phyloP scores from a whole-genome alignment of 441 rosid species.

The Geranium incanum region DNA sequence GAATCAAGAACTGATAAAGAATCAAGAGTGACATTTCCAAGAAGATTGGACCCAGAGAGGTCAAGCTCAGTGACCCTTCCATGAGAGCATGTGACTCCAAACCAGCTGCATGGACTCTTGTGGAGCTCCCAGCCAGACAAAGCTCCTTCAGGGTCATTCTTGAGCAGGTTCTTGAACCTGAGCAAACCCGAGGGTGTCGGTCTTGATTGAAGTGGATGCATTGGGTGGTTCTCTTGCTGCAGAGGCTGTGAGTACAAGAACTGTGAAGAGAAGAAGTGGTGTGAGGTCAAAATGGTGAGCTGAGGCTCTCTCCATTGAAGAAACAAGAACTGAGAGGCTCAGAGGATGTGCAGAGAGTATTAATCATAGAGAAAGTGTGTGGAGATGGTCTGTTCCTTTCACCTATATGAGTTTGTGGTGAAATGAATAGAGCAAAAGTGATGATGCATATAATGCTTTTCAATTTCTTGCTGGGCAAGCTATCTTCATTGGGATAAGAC shows the following conservation, averaged over 20 bases:
- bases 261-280: constrained; percentile 23
- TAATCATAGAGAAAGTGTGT: too few species aligned
- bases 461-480: not conserved
- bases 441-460: not conserved
- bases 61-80: constrained; percentile 67
- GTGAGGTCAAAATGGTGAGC: not conserved
- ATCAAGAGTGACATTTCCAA: constrained; percentile 46
- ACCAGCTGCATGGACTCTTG: constrained; percentile 56
- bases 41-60: constrained; percentile 49
- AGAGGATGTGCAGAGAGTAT: too few species aligned
- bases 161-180: constrained; percentile 58
- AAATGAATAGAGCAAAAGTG: too few species aligned
- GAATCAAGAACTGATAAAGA: constrained; percentile 52
- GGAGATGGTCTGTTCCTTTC: too few species aligned
- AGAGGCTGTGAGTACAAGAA: constrained; percentile 27
- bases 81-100: constrained; percentile 62
- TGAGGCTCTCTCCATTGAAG: constrained; percentile 45
- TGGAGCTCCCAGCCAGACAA: constrained; percentile 54
- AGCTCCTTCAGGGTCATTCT: constrained; percentile 51
- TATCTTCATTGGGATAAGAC: not conserved
- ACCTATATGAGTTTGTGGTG: too few species aligned
- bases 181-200: constrained; percentile 61
- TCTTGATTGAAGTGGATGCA: constrained; percentile 41
- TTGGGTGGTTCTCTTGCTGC: constrained; percentile 21
- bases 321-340: constrained; percentile 11